Percentiles rank a stretch among this genome's conserved stretches.
These are phyloP conservation scores for Cutaneotrichosporon dermatis DNA, from an alignment of 1,284 basidiomycete genomes.

Conservation along the genomic window DNA sequence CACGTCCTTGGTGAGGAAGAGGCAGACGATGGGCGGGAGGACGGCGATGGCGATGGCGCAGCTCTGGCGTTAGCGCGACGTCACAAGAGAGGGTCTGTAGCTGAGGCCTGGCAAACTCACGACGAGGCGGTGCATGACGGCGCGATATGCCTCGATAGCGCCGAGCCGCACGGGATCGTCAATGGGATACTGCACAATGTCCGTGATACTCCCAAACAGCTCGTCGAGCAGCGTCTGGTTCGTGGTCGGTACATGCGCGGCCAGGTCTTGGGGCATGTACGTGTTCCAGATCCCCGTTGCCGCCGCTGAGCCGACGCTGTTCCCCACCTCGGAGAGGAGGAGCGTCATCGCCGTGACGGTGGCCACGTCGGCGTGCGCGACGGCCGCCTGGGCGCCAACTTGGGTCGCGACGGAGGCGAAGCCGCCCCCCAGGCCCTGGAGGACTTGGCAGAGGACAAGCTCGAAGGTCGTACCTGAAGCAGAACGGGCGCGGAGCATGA, in stretches of 20 bases:
- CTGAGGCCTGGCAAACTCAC: background rate
- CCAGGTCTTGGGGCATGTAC: constrained; percentile 56
- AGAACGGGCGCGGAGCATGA: constrained; percentile 69
- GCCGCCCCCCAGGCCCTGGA: constrained; percentile 54
- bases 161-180: constrained; percentile 59
- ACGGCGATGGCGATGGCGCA: constrained; percentile 43
- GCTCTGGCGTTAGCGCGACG: constrained; percentile 9
- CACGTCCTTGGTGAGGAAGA: constrained; percentile 46
- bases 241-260: constrained; percentile 41
- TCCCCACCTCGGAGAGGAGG: constrained; percentile 58
- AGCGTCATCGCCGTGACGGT: constrained; percentile 75
- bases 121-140: constrained; percentile 45
- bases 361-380: constrained; percentile 67
- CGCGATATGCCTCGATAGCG: constrained; percentile 53
- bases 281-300: constrained; percentile 41
- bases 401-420: constrained; percentile 65
- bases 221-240: constrained; percentile 42
- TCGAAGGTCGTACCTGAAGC: constrained; percentile 50
- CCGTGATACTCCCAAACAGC: constrained; percentile 57
- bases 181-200: constrained; percentile 52
- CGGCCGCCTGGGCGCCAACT: constrained; percentile 66
- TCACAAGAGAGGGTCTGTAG: background rate
- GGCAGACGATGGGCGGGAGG: constrained; percentile 45
- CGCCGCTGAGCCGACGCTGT: constrained; percentile 53
- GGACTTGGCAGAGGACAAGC: constrained; percentile 57